Conservation (phyloP, 768 basidiomycete species). For the Hypholoma fasciculare region DNA sequence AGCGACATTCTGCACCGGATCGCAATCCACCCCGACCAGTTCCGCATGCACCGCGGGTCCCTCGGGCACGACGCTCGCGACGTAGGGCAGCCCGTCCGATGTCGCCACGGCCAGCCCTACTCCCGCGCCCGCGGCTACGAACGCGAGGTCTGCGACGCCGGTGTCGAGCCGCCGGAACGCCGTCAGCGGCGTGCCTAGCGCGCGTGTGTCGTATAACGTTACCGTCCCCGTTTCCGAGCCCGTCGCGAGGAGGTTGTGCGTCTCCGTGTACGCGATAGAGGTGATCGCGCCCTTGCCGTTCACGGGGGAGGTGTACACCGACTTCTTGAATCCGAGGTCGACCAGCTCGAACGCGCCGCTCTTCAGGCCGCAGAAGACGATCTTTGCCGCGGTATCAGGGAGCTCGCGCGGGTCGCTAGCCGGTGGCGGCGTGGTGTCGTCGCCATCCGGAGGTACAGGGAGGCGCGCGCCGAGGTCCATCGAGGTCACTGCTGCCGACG, state of each 20-base stretch:
- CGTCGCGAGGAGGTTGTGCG: slow-evolving; percentile 50
- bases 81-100: slow-evolving; percentile 60
- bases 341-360: slow-evolving; percentile 56
- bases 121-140: slow-evolving; percentile 24
- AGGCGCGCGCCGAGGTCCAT: slow-evolving; percentile 44
- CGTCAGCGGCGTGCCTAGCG: slow-evolving; percentile 36
- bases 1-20: slow-evolving; percentile 49
- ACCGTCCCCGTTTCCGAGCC: slow-evolving; percentile 59
- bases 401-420: slow-evolving; percentile 39
- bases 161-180: slow-evolving; percentile 48
- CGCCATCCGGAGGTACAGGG: slow-evolving; percentile 26
- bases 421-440: slow-evolving; percentile 10
- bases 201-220: slow-evolving; percentile 54
- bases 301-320: slow-evolving; percentile 24
- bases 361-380: slow-evolving; percentile 55
- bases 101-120: slow-evolving; percentile 49
- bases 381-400: slow-evolving; percentile 43
- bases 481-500: slow-evolving; percentile 42
- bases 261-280: slow-evolving; percentile 44
- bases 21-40: slow-evolving; percentile 61
- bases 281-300: slow-evolving; percentile 26
- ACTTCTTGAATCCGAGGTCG: slow-evolving; percentile 47
- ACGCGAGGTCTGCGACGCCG: slow-evolving; percentile 48
- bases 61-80: slow-evolving; percentile 42
- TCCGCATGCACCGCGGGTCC: slow-evolving; percentile 48